phyloP scores from a whole-genome alignment of 2,329 filamentous ascomycete genomes.

The Clonostachys byssicola region DNA sequence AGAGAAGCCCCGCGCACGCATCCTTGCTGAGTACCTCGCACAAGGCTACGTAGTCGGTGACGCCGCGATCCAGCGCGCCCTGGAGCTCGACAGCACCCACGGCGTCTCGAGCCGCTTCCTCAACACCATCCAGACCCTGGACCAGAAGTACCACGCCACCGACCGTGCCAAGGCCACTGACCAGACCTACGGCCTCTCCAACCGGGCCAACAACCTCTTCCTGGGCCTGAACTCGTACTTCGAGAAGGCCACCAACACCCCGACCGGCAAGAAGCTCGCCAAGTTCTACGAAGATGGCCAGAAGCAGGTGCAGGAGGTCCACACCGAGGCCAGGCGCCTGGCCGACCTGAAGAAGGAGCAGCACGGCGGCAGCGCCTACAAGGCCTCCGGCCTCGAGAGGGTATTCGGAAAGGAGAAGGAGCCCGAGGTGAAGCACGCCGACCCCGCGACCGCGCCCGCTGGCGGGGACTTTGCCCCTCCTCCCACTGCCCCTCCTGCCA shows the following conservation, averaged over 20 bases:
- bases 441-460: constrained; percentile 20
- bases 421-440: constrained; percentile 26
- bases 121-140: constrained; percentile 68
- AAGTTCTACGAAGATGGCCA: constrained; percentile 82
- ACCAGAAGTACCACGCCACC: constrained; percentile 81
- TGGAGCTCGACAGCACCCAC: constrained; percentile 86
- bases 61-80: constrained; percentile 72
- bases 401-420: constrained; percentile 52
- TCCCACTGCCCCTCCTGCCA: constrained; percentile 8
- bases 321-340: constrained; percentile 82
- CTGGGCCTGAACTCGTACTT: constrained; percentile 82
- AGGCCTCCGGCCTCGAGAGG: constrained; percentile 52
- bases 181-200: constrained; percentile 75
- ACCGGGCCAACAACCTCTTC: constrained; percentile 62
- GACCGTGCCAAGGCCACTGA: constrained; percentile 84
- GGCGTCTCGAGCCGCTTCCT: constrained; percentile 81
- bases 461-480: constrained; percentile 18
- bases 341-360: constrained; percentile 80
- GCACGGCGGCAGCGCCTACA: constrained; percentile 54
- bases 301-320: constrained; percentile 91
- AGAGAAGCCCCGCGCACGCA: constrained; percentile 92
- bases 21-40: constrained; percentile 93
- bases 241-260: constrained; percentile 84
- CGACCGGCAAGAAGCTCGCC: constrained; percentile 82
- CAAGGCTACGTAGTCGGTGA: constrained; percentile 85